These are phyloP conservation scores for Letharia columbiana DNA, from an alignment of 495 filamentous ascomycete species.

Conservation along the genomic window DNA sequence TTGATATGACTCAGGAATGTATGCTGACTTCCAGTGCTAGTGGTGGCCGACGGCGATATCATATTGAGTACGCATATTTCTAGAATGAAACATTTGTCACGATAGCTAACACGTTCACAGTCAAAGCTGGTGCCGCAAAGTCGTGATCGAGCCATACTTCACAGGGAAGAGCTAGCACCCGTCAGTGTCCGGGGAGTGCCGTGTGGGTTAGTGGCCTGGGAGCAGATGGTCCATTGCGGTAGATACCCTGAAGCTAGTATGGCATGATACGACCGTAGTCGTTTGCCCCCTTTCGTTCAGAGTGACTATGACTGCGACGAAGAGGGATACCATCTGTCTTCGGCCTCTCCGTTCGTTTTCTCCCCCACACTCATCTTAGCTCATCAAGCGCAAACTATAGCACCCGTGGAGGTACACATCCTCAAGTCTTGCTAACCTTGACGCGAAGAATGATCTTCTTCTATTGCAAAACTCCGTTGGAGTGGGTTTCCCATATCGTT, in stretches of 20 bases:
- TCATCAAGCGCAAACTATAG: too few relatives aligned
- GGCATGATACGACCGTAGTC: too few relatives aligned
- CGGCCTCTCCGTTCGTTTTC: too few relatives aligned
- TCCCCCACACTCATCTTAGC: too few relatives aligned
- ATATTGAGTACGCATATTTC: conserved; percentile 1
- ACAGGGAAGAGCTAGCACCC: not conserved
- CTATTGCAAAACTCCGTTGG: too few relatives aligned
- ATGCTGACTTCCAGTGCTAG: not conserved
- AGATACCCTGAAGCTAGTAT: not conserved
- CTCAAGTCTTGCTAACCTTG: too few relatives aligned
- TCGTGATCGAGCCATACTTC: conserved; percentile 4
- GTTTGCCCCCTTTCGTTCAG: too few relatives aligned
- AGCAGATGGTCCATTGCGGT: not conserved
- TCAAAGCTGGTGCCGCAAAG: conserved; percentile 17
- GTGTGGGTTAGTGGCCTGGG: not conserved
- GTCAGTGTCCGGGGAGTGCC: not conserved
- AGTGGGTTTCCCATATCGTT: too few relatives aligned
- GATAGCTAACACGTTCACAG: not conserved
- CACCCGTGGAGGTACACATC: too few relatives aligned
- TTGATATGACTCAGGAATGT: conserved; percentile 32
- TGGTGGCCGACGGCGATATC: not conserved
- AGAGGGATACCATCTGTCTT: too few relatives aligned
- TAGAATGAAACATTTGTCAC: not conserved
- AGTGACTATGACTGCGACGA: too few relatives aligned
- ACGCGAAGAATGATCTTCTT: too few relatives aligned